Percentiles rank a stretch among this genome's conserved stretches.
phyloP scores from a whole-genome alignment of 495 filamentous ascomycete genomes.

The Annulohypoxylon moriforme region DNA sequence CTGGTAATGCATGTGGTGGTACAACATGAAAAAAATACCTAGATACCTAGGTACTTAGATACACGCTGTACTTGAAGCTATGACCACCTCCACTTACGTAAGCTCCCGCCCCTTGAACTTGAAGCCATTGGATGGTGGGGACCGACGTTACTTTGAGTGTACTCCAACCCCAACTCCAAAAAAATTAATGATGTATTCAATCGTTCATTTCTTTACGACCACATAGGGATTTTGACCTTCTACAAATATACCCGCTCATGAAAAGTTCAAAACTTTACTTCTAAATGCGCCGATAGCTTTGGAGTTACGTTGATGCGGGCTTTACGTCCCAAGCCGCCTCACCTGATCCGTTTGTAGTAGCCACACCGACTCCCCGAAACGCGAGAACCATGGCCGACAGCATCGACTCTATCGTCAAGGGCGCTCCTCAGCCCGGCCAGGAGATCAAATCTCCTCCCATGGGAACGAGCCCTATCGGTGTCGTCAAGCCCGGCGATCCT shows the following conservation, averaged over 20 bases:
- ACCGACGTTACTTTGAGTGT: slow-evolving; percentile 13
- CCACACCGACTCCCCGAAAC: slow-evolving; percentile 10
- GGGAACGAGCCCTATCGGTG: slow-evolving; percentile 55
- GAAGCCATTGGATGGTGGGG: slow-evolving; percentile 22
- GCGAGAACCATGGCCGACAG: slow-evolving; percentile 60
- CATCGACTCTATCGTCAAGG: slow-evolving; percentile 91
- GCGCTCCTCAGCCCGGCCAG: slow-evolving; percentile 68
- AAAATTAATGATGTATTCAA: slow-evolving; percentile 19
- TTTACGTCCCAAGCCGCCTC: slow-evolving; percentile 60
- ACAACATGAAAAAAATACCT: background rate
- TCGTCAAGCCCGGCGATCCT: slow-evolving; percentile 70
- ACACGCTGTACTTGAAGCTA: background rate
- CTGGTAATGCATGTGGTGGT: background rate
- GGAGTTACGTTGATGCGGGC: slow-evolving; percentile 44
- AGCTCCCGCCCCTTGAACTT: background rate
- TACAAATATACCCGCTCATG: slow-evolving; percentile 11
- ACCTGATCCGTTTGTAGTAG: slow-evolving; percentile 68
- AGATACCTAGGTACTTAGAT: slow-evolving; percentile 1
- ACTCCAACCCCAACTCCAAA: slow-evolving; percentile 18
- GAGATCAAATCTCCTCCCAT: slow-evolving; percentile 49
- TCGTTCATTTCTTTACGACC: slow-evolving; percentile 12
- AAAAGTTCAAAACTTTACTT: slow-evolving; percentile 3
- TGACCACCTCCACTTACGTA: background rate
- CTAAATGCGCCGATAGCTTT: slow-evolving; percentile 34
- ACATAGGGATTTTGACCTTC: slow-evolving; percentile 8